Evolutionary conservation across 495 filamentous ascomycete genomes (phyloP).

Genomic region (Podospora pseudocomata): DNA sequence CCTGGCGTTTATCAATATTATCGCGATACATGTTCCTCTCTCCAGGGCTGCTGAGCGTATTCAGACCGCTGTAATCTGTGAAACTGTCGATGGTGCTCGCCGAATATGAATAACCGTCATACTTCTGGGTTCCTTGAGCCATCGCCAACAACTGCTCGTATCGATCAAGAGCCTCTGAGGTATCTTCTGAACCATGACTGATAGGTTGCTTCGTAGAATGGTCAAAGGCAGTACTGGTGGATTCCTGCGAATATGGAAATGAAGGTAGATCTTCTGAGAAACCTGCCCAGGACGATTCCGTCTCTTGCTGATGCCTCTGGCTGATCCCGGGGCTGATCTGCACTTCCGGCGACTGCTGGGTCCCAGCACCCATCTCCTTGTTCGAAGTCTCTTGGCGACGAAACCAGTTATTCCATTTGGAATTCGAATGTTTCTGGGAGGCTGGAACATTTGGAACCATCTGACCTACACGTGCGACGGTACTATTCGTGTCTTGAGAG

Average conservation of each 20-base stretch:
- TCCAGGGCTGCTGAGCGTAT: neutral
- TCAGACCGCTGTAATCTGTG: neutral
- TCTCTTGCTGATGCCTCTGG: constrained; percentile 10
- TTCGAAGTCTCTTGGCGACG: neutral
- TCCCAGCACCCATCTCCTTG: constrained; percentile 17
- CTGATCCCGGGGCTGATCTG: constrained; percentile 30
- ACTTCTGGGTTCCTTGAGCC: constrained; percentile 22
- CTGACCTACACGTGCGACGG: constrained; percentile 25
- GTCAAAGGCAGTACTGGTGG: neutral
- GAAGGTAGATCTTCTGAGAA: neutral
- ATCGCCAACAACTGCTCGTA: constrained; percentile 17
- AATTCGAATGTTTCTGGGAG: constrained; percentile 25
- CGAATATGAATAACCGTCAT: neutral
- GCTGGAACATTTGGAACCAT: constrained; percentile 15
- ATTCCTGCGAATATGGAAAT: neutral
- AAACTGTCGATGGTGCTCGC: neutral
- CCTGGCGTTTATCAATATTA: neutral
- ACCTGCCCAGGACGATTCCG: neutral
- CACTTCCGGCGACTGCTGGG: constrained; percentile 15
- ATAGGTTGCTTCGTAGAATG: neutral
- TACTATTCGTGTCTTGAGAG: constrained; percentile 25
- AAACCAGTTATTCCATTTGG: constrained; percentile 24
- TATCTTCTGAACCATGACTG: constrained; percentile 15
- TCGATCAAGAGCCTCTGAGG: constrained; percentile 17
- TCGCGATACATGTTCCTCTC: neutral